phyloP scores from a whole-genome alignment of 495 filamentous ascomycete species.

The Aspergillus sclerotioniger region DNA sequence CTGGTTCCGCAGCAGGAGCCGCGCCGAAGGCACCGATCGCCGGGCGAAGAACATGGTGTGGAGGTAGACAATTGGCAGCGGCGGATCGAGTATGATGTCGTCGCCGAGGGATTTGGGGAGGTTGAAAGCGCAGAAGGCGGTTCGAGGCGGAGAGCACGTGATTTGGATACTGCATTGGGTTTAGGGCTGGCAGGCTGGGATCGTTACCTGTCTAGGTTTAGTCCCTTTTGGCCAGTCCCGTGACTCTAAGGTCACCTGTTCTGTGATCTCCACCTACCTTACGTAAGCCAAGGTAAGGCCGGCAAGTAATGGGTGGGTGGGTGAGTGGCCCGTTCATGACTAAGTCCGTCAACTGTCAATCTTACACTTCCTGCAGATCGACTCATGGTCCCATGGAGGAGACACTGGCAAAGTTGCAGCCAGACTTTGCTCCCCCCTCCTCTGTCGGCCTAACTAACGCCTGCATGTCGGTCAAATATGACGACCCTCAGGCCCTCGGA shows the following conservation, averaged over 20 bases:
- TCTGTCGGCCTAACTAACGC: slow-evolving; percentile 9
- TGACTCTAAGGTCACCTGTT: not conserved
- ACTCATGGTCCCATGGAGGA: too few species aligned
- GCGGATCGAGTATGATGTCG: slow-evolving; percentile 32
- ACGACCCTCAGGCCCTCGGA: not conserved
- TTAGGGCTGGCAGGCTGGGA: slow-evolving; percentile 5
- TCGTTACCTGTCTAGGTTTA: not conserved
- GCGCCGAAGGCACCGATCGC: slow-evolving; percentile 41
- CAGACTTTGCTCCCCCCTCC: not conserved
- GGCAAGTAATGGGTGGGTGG: too few species aligned
- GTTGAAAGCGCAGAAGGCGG: slow-evolving; percentile 18
- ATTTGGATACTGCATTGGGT: slow-evolving; percentile 6
- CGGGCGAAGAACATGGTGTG: slow-evolving; percentile 47
- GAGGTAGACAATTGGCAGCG: slow-evolving; percentile 31
- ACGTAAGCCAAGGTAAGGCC: not conserved
- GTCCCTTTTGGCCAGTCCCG: not conserved
- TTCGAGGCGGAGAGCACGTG: slow-evolving; percentile 21
- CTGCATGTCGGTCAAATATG: slow-evolving; percentile 3
- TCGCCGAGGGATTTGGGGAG: slow-evolving; percentile 18
- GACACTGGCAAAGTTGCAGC: too few species aligned
- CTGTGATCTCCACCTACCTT: not conserved
- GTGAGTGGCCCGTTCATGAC: too few species aligned
- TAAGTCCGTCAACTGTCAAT: too few species aligned
- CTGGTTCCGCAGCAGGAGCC: slow-evolving; percentile 45
- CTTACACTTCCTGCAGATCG: too few species aligned